These are phyloP conservation scores for Solanum paucissectum DNA, from an alignment of 257 asterid species.

Conservation along the genomic window DNA sequence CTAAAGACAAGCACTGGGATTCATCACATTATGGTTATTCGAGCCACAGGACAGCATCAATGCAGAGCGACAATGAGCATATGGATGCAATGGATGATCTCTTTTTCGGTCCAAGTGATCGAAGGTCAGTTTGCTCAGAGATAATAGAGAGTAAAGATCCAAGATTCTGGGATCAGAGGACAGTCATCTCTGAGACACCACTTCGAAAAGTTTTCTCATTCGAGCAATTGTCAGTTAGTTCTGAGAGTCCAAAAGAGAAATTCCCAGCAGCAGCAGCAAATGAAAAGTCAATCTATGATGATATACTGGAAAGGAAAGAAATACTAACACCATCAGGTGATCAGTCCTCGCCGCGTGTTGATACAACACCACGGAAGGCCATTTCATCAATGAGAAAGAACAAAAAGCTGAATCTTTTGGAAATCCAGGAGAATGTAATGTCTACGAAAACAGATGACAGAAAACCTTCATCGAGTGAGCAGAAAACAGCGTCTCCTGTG, in stretches of 20 bases:
- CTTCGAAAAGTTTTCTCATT: slow-evolving; percentile 8
- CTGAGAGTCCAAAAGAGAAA: slow-evolving; percentile 24
- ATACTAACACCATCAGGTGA: neutral
- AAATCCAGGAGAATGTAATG: slow-evolving; percentile 11
- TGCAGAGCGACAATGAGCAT: slow-evolving; percentile 38
- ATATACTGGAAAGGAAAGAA: neutral
- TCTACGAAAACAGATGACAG: slow-evolving; percentile 19
- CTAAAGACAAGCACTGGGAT: slow-evolving; percentile 37
- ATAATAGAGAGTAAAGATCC: slow-evolving; percentile 1
- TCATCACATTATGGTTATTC: slow-evolving; percentile 16
- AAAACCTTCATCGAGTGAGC: slow-evolving; percentile 15
- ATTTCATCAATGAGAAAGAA: neutral
- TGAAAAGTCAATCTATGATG: neutral
- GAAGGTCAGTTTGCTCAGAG: slow-evolving; percentile 44
- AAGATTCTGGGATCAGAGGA: slow-evolving; percentile 3
- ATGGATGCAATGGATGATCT: slow-evolving; percentile 61
- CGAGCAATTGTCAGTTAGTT: slow-evolving; percentile 6
- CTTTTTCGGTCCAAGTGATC: slow-evolving; percentile 43
- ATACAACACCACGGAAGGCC: slow-evolving; percentile 1
- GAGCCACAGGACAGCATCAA: slow-evolving; percentile 21
- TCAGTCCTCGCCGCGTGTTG: slow-evolving; percentile 4
- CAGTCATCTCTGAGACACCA: slow-evolving; percentile 31
- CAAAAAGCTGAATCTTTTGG: slow-evolving; percentile 6
- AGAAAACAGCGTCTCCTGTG: slow-evolving; percentile 1
- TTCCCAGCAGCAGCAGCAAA: neutral